phyloP scores from a whole-genome alignment of 352 stramenopile genomes.

The Phytophthora sp. region DNA sequence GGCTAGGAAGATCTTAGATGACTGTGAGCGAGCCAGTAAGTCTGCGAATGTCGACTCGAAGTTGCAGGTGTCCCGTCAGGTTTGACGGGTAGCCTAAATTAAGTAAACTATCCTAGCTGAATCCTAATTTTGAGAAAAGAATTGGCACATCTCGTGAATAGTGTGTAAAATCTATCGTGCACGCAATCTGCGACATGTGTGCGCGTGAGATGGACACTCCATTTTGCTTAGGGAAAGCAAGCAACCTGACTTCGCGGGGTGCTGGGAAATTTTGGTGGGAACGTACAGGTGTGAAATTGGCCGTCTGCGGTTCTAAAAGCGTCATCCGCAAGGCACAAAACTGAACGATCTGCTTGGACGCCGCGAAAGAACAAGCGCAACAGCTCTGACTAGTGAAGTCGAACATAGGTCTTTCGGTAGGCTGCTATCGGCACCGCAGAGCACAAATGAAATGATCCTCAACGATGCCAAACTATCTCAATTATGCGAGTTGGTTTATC shows the following conservation, averaged over 20 bases:
- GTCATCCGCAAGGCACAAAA: too few relatives aligned
- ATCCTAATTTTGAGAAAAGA: too few relatives aligned
- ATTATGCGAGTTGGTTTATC: too few relatives aligned
- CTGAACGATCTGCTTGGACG: slow-evolving; percentile 3
- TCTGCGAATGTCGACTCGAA: slow-evolving; percentile 35
- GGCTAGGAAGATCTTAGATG: slow-evolving; percentile 25
- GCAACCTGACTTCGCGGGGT: slow-evolving; percentile 3
- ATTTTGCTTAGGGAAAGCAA: slow-evolving; percentile 1
- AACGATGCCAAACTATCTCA: too few relatives aligned
- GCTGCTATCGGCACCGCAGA: background rate
- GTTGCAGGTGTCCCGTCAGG: slow-evolving; percentile 17
- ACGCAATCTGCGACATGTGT: slow-evolving; percentile 23
- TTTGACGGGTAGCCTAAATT: background rate
- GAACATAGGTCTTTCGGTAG: background rate
- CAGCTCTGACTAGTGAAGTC: background rate
- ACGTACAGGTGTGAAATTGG: too few relatives aligned
- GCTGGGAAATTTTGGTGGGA: slow-evolving; percentile 19
- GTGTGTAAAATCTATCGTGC: background rate
- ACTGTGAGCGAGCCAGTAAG: slow-evolving; percentile 28
- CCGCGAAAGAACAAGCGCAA: slow-evolving; percentile 3
- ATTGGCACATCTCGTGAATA: too few relatives aligned
- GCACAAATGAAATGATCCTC: too few relatives aligned
- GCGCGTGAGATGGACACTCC: background rate
- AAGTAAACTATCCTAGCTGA: too few relatives aligned
- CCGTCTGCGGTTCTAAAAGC: too few relatives aligned